Evolutionary conservation across 1,284 basidiomycete species (phyloP).

Genomic region (Schizophyllum commune): DNA sequence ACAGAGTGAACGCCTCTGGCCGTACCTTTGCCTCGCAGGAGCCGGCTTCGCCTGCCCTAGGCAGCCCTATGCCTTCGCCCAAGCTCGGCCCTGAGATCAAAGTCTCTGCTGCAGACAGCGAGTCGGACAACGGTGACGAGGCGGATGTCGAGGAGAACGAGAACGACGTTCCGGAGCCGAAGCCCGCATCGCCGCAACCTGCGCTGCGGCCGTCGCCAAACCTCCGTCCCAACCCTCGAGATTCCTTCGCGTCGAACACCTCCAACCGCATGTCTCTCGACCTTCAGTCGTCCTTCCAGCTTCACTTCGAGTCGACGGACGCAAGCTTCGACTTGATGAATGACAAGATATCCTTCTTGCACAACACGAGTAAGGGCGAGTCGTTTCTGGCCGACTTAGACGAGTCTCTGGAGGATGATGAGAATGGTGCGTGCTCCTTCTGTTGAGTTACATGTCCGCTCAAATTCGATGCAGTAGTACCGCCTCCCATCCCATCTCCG

Average conservation of each 20-base stretch:
- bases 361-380: conserved; percentile 17
- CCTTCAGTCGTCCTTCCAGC: conserved; percentile 24
- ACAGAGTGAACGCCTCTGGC: background rate
- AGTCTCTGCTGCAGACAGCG: background rate
- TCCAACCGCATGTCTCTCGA: conserved; percentile 24
- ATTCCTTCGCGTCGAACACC: conserved; percentile 25
- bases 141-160: conserved; percentile 2
- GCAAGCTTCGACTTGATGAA: conserved; percentile 56
- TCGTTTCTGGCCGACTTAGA: conserved; percentile 28
- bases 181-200: conserved; percentile 5
- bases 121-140: background rate
- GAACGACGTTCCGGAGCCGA: conserved; percentile 20
- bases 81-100: background rate
- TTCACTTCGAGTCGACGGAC: conserved; percentile 37
- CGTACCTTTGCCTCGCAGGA: background rate
- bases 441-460: background rate
- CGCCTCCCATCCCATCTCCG: background rate
- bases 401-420: conserved; percentile 24
- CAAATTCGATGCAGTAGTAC: background rate
- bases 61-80: background rate
- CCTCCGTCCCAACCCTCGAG: conserved; percentile 14
- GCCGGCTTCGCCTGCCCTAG: background rate
- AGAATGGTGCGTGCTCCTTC: conserved; percentile 14
- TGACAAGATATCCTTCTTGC: conserved; percentile 53
- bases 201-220: conserved; percentile 1